phyloP scores from a whole-genome alignment of 2,329 filamentous ascomycete species.

The Apiospora phragmitis region DNA sequence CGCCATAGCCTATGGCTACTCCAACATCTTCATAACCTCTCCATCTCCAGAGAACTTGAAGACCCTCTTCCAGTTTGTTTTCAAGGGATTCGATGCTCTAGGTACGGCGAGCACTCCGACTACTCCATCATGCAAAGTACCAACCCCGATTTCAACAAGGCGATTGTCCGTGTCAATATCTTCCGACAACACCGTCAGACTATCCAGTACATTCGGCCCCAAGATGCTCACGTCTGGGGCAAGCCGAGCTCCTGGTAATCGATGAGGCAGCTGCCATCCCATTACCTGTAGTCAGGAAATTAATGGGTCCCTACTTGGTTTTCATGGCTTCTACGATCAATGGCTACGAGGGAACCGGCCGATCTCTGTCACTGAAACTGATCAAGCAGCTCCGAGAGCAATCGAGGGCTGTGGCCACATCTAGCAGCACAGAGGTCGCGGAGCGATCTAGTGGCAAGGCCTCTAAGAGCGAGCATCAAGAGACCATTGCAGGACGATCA shows the following conservation, averaged over 20 bases:
- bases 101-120: slow-evolving; percentile 94
- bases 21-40: slow-evolving; percentile 98
- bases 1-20: slow-evolving; percentile 93
- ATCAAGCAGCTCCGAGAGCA: slow-evolving; percentile 97
- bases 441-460: slow-evolving; percentile 79
- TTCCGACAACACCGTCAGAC: slow-evolving; percentile 94
- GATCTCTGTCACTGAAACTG: slow-evolving; percentile 91
- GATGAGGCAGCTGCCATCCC: slow-evolving; percentile 98
- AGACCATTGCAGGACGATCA: slow-evolving; percentile 68
- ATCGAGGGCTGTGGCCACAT: slow-evolving; percentile 60
- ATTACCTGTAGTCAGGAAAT: slow-evolving; percentile 84
- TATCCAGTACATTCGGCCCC: slow-evolving; percentile 96
- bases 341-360: slow-evolving; percentile 94
- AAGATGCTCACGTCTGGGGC: slow-evolving; percentile 95
- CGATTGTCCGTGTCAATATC: slow-evolving; percentile 94
- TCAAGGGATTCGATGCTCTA: slow-evolving; percentile 95
- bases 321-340: slow-evolving; percentile 99
- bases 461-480: slow-evolving; percentile 61
- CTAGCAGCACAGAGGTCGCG: slow-evolving; percentile 61
- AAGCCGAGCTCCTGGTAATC: slow-evolving; percentile 93
- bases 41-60: slow-evolving; percentile 98
- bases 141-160: slow-evolving; percentile 98
- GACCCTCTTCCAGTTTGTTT: slow-evolving; percentile 96
- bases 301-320: slow-evolving; percentile 95
- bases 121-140: slow-evolving; percentile 98